Base-by-base conservation (phyloP, 345 rosid genomes). In the Eucalyptus victrix region DNA sequence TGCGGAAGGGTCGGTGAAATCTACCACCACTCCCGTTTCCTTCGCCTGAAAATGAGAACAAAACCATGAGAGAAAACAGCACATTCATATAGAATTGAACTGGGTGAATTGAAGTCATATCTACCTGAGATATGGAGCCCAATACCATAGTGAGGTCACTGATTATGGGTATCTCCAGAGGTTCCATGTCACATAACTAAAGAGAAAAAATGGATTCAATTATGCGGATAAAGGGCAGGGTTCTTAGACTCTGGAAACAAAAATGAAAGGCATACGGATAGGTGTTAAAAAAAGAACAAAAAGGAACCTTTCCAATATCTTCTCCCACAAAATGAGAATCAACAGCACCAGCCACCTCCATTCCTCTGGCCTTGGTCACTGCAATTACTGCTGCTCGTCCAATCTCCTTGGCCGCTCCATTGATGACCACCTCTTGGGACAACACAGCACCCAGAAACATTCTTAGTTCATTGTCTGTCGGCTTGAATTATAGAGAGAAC, bases 91-190 rank as follows among this genome's bases (percentile, higher is more conserved):
- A 76, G 85, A 76, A 76, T 76, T 40, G 47, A 76, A 76, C 9
- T 76, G 7, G 85, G 30, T 42, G 47, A 76, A 76, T 21, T 60
- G n/a, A 87, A 44, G 90, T 90, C 47, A 21, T 3, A 40, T 40
- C 85, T 76, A 95, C 99, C 99, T 96, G 99, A 92, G 99, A 96
- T 89, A 96, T 96, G n/a, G 99, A 97, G 88, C 98, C 98, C 92
- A 97, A 89, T 30, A 97, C 98, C 99, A 98, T 95, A 60, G 96
- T 93, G 85, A 98, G 95, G 90, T 97, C 97, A 91, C 94, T 97
- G 89, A 96, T 94, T 86, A 98, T 88, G 49, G 99, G 97, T 92
- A 97, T 94, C 92, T 97, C 99, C 88, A 96, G 90, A 83, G 98
- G 97, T 89, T 94, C 97, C 97, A 97, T 96, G 88, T 95, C 96